These are phyloP conservation scores for Pseudevernia furfuracea DNA, from an alignment of 495 filamentous ascomycete species.

Conservation along the genomic window DNA sequence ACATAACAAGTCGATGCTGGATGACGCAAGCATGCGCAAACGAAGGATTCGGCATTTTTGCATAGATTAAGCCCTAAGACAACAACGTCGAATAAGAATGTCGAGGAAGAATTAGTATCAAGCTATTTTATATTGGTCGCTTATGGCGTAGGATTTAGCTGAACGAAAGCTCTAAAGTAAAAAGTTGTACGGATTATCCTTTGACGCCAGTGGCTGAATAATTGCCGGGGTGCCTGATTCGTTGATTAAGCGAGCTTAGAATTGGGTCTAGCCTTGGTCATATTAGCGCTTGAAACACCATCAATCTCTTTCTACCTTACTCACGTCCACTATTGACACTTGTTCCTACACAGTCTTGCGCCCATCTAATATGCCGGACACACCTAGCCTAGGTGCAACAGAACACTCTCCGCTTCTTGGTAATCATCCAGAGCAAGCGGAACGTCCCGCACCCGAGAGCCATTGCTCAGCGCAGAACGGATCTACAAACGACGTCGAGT, in stretches of 20 bases:
- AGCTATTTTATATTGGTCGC: no score
- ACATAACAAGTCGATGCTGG: no score
- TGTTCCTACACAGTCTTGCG: no score
- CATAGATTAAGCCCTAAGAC: no score
- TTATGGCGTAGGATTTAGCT: slow-evolving; percentile 2
- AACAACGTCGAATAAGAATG: no score
- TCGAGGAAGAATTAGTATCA: no score
- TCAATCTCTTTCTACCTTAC: not conserved
- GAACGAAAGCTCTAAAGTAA: not conserved
- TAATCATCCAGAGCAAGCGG: not conserved
- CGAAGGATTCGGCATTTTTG: no score
- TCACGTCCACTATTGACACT: no score
- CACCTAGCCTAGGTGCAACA: not conserved
- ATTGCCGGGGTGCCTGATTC: not conserved
- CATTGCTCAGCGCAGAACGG: not conserved
- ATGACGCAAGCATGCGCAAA: no score
- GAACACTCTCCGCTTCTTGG: slow-evolving; percentile 4
- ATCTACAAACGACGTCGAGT: slow-evolving; percentile 2
- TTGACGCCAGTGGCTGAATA: not conserved
- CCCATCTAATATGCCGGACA: not conserved
- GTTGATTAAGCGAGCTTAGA: not conserved
- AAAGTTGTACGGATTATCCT: no score
- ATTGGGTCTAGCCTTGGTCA: not conserved
- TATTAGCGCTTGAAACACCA: slow-evolving; percentile 1
- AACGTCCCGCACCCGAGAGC: not conserved